A percentile compares a stretch with the other conserved stretches of the same genome.
Evolutionary conservation across 2,329 filamentous ascomycete species (phyloP).

Genomic region (Aspergillus unguis): DNA sequence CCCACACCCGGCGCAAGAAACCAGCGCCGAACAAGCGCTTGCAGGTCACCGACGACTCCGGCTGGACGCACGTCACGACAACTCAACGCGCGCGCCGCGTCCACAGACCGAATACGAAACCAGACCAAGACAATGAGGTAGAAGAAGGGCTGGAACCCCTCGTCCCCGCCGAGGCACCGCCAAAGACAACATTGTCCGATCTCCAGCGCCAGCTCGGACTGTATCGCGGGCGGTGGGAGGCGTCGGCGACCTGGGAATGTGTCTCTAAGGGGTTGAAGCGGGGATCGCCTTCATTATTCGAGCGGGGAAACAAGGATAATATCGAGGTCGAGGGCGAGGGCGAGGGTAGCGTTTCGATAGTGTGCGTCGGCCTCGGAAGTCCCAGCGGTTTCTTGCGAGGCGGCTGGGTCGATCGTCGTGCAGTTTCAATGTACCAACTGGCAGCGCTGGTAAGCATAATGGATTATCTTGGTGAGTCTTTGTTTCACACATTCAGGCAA

Average conservation of each 20-base stretch:
- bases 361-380: conserved; percentile 42
- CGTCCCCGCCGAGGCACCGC: conserved; percentile 37
- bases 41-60: conserved; percentile 37
- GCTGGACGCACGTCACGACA: conserved; percentile 45
- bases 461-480: conserved; percentile 24
- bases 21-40: conserved; percentile 29
- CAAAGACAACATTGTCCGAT: conserved; percentile 28
- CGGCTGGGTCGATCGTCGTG: conserved; percentile 42
- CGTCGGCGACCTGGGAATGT: conserved; percentile 27
- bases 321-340: conserved; percentile 3
- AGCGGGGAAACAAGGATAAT: not conserved
- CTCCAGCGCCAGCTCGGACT: conserved; percentile 31
- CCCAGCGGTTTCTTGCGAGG: conserved; percentile 41
- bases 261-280: conserved; percentile 14
- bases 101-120: conserved; percentile 8
- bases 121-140: not conserved
- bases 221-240: conserved; percentile 29
- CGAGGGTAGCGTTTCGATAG: conserved; percentile 17
- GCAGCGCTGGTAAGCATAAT: conserved; percentile 34
- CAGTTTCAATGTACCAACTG: conserved; percentile 41
- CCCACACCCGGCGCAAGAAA: conserved; percentile 33
- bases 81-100: conserved; percentile 27
- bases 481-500: not conserved
- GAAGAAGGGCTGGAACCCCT: conserved; percentile 13
- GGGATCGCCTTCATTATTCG: not conserved